phyloP scores from a whole-genome alignment of 1,284 basidiomycete species.

The Moesziomyces sp. region DNA sequence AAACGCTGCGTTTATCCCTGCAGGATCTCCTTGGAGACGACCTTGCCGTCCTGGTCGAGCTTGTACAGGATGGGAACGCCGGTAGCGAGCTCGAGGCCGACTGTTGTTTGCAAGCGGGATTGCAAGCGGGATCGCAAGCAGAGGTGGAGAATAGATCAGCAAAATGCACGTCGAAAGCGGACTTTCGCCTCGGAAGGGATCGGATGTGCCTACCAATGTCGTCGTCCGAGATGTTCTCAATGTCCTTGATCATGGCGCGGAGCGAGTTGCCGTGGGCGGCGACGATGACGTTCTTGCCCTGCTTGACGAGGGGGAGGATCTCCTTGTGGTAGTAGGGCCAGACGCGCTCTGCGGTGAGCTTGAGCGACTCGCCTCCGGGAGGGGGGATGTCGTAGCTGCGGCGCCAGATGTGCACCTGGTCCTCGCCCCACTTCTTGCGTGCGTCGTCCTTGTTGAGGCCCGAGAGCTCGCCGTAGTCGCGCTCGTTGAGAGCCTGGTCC shows the following conservation, averaged over 20 bases:
- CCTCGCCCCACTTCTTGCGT: constrained; percentile 69
- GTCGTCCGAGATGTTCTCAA: constrained; percentile 68
- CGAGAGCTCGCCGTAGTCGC: constrained; percentile 69
- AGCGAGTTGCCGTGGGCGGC: constrained; percentile 70
- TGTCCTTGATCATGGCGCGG: constrained; percentile 69
- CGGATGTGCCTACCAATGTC: constrained; percentile 60
- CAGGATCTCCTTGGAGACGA: constrained; percentile 65
- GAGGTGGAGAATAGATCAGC: not conserved
- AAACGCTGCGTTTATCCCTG: constrained; percentile 19
- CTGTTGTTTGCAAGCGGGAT: constrained; percentile 8
- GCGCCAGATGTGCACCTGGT: constrained; percentile 70
- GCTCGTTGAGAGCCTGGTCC: constrained; percentile 70
- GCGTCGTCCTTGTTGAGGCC: constrained; percentile 70
- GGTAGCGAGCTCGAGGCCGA: constrained; percentile 69
- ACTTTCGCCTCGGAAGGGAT: too few relatives aligned
- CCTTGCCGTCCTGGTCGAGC: constrained; percentile 66
- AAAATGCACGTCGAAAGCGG: not conserved
- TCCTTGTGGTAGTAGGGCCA: constrained; percentile 69
- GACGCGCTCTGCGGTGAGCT: constrained; percentile 69
- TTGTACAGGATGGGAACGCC: constrained; percentile 70
- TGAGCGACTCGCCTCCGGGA: constrained; percentile 69
- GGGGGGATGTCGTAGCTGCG: constrained; percentile 69
- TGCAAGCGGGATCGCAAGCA: not conserved
- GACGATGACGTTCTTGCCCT: constrained; percentile 69
- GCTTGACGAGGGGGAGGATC: constrained; percentile 67